These are phyloP conservation scores for Phlyctochytrium bullatum DNA, from an alignment of 192 early-diverging fungal genomes.

Conservation along the genomic window DNA sequence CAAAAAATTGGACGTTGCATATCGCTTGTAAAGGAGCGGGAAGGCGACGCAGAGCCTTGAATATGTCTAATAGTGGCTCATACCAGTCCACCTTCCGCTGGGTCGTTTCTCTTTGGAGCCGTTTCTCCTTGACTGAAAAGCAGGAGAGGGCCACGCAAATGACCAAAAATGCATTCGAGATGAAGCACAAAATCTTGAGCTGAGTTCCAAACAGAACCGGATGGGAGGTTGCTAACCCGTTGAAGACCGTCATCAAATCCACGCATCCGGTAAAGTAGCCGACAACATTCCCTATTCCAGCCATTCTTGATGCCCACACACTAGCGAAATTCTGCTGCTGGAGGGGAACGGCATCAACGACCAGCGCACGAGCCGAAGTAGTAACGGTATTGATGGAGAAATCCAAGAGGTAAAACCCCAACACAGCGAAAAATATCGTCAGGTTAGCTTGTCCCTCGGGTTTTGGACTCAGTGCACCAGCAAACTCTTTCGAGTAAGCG, in stretches of 20 bases:
- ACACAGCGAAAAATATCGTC: conserved; percentile 70
- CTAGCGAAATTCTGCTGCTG: conserved; percentile 79
- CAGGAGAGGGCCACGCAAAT: conserved; percentile 65
- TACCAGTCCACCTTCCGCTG: conserved; percentile 20
- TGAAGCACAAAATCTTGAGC: conserved; percentile 74
- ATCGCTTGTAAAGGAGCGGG: conserved; percentile 72
- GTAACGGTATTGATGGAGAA: conserved; percentile 91
- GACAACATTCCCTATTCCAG: conserved; percentile 73
- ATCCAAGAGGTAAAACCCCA: conserved; percentile 86
- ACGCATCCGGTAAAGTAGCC: conserved; percentile 87
- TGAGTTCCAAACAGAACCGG: conserved; percentile 71
- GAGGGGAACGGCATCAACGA: conserved; percentile 78
- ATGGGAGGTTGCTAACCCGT: neutral
- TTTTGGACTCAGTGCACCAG: conserved; percentile 10
- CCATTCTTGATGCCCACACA: conserved; percentile 85
- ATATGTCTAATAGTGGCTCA: conserved; percentile 40
- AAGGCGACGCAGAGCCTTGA: conserved; percentile 52
- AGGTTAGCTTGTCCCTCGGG: conserved; percentile 7
- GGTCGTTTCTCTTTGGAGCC: conserved; percentile 12
- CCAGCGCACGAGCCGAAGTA: conserved; percentile 77
- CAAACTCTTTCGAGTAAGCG: conserved; percentile 71
- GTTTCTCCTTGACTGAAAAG: conserved; percentile 36
- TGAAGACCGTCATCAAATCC: conserved; percentile 64
- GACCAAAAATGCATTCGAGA: conserved; percentile 66
- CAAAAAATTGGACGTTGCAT: conserved; percentile 89